Evolutionary conservation across 495 filamentous ascomycete genomes (phyloP).

Genomic region (Saxophila tyrrhenica): DNA sequence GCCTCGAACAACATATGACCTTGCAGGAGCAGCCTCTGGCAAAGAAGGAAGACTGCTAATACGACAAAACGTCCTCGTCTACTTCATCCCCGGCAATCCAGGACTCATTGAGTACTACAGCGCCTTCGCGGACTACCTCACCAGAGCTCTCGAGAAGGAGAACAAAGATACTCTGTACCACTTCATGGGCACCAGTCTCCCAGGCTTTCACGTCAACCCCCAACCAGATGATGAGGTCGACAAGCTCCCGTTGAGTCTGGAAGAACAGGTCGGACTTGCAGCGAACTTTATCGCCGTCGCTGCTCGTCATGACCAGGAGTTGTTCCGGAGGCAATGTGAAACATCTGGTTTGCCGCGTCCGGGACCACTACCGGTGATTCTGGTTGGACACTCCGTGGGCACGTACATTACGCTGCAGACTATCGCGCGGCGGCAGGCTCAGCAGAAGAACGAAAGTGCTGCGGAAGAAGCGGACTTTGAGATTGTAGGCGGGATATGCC

Average conservation of each 20-base stretch:
- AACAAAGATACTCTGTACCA: conserved; percentile 27
- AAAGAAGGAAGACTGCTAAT: too few species aligned
- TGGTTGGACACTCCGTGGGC: conserved; percentile 43
- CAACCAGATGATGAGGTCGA: conserved; percentile 27
- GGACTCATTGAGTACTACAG: conserved; percentile 74
- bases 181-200: conserved; percentile 60
- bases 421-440: conserved; percentile 10
- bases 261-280: conserved; percentile 49
- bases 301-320: not conserved
- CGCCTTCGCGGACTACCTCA: conserved; percentile 51
- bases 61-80: conserved; percentile 38
- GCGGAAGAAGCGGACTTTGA: not conserved
- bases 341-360: too few species aligned
- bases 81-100: conserved; percentile 79
- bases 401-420: conserved; percentile 27
- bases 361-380: conserved; percentile 45
- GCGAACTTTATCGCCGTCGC: conserved; percentile 27
- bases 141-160: conserved; percentile 19
- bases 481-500: conserved; percentile 23
- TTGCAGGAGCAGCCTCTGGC: too few species aligned
- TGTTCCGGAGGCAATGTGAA: not conserved
- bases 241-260: conserved; percentile 26
- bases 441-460: not conserved
- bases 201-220: conserved; percentile 52
- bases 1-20: too few species aligned